Evolutionary conservation across 495 filamentous ascomycete genomes (phyloP).

Genomic region (Bacidia rubella): DNA sequence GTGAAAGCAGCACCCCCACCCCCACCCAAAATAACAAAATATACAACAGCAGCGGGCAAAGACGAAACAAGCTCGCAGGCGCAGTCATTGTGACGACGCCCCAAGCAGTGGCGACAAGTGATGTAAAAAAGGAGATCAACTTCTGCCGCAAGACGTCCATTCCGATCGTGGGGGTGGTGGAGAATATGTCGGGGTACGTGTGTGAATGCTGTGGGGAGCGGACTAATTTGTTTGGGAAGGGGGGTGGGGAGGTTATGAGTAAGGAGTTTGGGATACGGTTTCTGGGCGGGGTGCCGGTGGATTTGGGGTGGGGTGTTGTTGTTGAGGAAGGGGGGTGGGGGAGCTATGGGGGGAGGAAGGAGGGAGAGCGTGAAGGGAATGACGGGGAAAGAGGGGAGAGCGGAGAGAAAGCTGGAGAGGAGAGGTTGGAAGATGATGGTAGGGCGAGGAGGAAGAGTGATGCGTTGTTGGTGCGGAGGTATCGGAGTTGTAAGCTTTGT

Average conservation of each 20-base stretch:
- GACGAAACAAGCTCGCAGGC: conserved; percentile 38
- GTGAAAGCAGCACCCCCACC: conserved; percentile 23
- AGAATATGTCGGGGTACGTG: conserved; percentile 96
- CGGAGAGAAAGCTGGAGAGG: conserved; percentile 16
- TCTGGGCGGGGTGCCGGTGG: conserved; percentile 77
- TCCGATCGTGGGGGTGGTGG: conserved; percentile 72
- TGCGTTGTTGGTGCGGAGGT: conserved; percentile 47
- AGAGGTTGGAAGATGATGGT: conserved; percentile 25
- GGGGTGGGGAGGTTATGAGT: conserved; percentile 84
- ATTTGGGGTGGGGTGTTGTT: conserved; percentile 55
- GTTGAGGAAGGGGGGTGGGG: conserved; percentile 47
- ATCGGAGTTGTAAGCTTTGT: conserved; percentile 61
- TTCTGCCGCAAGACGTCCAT: conserved; percentile 85
- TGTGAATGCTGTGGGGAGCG: conserved; percentile 91
- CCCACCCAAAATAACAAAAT: conserved; percentile 16
- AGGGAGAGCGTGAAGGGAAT: conserved; percentile 24
- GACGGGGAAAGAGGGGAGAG: conserved; percentile 25
- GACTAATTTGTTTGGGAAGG: conserved; percentile 81
- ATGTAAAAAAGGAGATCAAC: conserved; percentile 92
- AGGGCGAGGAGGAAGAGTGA: conserved; percentile 8
- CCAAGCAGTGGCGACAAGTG: conserved; percentile 82
- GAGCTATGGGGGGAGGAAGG: conserved; percentile 20
- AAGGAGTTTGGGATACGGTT: conserved; percentile 71
- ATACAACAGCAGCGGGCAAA: conserved; percentile 18
- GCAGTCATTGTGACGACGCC: conserved; percentile 94